Evolutionary conservation across 768 basidiomycete species (phyloP).

Genomic region (Kwoniella sp.): DNA sequence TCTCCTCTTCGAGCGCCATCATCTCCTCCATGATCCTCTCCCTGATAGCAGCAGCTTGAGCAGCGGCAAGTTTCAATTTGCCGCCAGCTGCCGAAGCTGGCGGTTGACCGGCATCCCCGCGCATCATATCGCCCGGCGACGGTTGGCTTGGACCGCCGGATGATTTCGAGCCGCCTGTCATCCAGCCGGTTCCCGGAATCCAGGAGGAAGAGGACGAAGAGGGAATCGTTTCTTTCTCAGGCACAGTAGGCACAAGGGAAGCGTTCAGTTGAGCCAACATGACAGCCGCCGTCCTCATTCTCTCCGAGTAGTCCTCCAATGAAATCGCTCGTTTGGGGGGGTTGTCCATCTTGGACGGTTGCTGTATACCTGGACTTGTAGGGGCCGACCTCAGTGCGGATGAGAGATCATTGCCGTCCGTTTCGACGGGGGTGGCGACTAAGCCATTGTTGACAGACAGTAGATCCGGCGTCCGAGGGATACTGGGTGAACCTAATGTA

Average conservation of each 20-base stretch:
- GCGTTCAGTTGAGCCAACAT: slow-evolving; percentile 97
- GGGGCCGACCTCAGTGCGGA: slow-evolving; percentile 1
- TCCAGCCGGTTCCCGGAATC: slow-evolving; percentile 65
- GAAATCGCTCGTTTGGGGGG: slow-evolving; percentile 62
- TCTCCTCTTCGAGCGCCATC: slow-evolving; percentile 92
- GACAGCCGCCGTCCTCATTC: slow-evolving; percentile 97
- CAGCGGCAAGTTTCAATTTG: slow-evolving; percentile 66
- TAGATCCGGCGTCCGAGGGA: slow-evolving; percentile 18
- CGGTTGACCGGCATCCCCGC: slow-evolving; percentile 4
- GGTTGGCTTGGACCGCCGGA: slow-evolving; percentile 7
- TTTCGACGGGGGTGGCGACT: slow-evolving; percentile 3
- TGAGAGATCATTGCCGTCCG: slow-evolving; percentile 5
- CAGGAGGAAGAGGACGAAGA: slow-evolving; percentile 53
- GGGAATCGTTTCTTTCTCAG: slow-evolving; percentile 28
- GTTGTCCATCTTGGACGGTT: background rate
- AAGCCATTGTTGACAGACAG: slow-evolving; percentile 9
- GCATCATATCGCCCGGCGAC: background rate
- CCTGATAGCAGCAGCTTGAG: slow-evolving; percentile 85
- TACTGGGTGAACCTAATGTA: slow-evolving; percentile 4
- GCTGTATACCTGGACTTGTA: slow-evolving; percentile 6
- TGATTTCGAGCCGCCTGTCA: slow-evolving; percentile 40
- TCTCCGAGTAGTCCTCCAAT: slow-evolving; percentile 94
- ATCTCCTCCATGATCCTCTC: slow-evolving; percentile 99
- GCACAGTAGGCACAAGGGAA: slow-evolving; percentile 49
- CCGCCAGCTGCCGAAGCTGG: slow-evolving; percentile 59